These are phyloP conservation scores for Ganoderma lingzhi DNA, from an alignment of 1,284 basidiomycete species.

Conservation along the genomic window DNA sequence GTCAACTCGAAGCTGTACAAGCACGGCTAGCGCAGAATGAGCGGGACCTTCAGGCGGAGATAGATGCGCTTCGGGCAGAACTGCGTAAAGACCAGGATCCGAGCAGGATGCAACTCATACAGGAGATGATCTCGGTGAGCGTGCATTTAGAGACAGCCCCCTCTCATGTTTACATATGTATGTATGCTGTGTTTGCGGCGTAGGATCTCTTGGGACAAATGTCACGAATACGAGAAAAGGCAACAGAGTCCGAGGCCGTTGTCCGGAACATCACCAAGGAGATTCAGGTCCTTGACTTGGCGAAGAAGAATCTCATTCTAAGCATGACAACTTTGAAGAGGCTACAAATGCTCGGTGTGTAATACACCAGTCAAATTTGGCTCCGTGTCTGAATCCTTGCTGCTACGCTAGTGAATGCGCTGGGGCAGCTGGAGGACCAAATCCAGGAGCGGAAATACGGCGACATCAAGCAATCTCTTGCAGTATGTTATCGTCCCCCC, in stretches of 20 bases:
- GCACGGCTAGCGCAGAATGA: constrained; percentile 68
- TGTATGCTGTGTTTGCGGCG: not conserved
- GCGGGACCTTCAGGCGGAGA: constrained; percentile 73
- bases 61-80: constrained; percentile 71
- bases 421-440: constrained; percentile 83
- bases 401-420: constrained; percentile 70
- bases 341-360: constrained; percentile 92
- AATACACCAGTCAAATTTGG: not conserved
- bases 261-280: constrained; percentile 97
- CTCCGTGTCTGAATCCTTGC: constrained; percentile 6
- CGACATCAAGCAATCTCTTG: constrained; percentile 85
- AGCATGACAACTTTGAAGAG: constrained; percentile 93
- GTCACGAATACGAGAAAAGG: constrained; percentile 94
- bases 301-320: constrained; percentile 91
- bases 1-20: constrained; percentile 69
- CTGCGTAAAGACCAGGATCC: constrained; percentile 83
- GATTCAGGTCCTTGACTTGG: constrained; percentile 93
- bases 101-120: constrained; percentile 85
- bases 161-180: constrained; percentile 10
- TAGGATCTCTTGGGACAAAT: constrained; percentile 94
- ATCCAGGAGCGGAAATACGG: constrained; percentile 81
- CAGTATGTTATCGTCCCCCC: constrained; percentile 54
- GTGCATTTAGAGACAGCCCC: not conserved
- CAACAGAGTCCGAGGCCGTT: constrained; percentile 94
- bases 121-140: constrained; percentile 90